These are phyloP conservation scores for Trichosporon faecale DNA, from an alignment of 1,284 basidiomycete genomes.

Conservation along the genomic window DNA sequence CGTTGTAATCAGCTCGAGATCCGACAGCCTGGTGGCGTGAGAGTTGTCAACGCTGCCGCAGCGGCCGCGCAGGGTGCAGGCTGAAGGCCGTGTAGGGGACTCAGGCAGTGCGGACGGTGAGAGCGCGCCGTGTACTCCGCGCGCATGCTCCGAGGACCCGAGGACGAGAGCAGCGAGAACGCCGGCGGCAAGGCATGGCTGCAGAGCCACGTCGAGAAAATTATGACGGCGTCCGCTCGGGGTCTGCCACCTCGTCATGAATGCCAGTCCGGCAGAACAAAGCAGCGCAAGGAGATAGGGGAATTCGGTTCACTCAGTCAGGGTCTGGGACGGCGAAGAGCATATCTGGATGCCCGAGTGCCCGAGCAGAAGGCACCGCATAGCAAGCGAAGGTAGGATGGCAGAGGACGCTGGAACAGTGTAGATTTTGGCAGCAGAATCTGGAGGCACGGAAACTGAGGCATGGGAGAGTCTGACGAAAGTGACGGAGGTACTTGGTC, in stretches of 20 bases:
- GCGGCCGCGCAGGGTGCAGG: slow-evolving; percentile 9
- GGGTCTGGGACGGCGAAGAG: slow-evolving; percentile 2
- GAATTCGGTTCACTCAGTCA: neutral
- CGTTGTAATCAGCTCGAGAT: neutral
- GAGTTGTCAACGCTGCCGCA: neutral
- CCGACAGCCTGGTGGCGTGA: slow-evolving; percentile 2
- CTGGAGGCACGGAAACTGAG: neutral
- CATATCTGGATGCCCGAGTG: slow-evolving; percentile 6
- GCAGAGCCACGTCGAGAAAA: neutral
- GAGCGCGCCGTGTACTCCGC: neutral
- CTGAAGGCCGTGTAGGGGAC: neutral
- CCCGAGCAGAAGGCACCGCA: neutral
- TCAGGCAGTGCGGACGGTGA: neutral
- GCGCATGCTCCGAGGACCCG: neutral
- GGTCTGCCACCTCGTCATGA: slow-evolving; percentile 4
- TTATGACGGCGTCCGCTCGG: neutral
- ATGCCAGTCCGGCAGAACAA: neutral
- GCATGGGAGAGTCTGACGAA: neutral
- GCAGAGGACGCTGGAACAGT: neutral
- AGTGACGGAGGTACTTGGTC: neutral
- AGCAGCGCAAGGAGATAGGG: slow-evolving; percentile 1
- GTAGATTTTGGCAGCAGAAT: neutral
- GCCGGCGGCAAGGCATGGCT: neutral
- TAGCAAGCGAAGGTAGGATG: neutral
- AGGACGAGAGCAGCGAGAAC: neutral